phyloP scores from a whole-genome alignment of 1,284 basidiomycete genomes.

The Hymenochaete sp. region DNA sequence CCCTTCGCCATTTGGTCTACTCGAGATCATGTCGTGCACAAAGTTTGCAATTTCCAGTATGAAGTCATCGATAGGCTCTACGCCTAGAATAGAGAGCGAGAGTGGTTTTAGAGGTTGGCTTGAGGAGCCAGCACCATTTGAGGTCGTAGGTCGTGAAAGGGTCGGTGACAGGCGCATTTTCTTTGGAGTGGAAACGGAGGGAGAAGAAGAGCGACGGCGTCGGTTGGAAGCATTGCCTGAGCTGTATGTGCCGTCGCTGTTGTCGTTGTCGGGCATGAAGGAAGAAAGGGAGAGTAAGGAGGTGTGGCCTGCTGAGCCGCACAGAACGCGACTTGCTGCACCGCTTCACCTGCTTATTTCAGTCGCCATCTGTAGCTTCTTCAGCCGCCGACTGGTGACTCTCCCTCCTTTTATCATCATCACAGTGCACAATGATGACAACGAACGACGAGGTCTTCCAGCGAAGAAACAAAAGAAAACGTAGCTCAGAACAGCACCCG shows the following conservation, averaged over 20 bases:
- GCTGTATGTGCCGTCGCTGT: not conserved
- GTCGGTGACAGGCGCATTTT: constrained; percentile 23
- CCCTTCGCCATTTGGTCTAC: constrained; percentile 35
- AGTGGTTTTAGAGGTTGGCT: constrained; percentile 35
- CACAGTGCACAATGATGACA: not conserved
- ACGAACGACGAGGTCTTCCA: too few relatives aligned
- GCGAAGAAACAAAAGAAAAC: constrained; percentile 13
- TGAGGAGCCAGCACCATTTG: constrained; percentile 25
- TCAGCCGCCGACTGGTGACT: too few relatives aligned
- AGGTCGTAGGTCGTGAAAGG: constrained; percentile 27
- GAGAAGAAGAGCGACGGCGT: constrained; percentile 9
- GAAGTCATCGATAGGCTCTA: constrained; percentile 88
- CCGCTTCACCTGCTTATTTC: not conserved
- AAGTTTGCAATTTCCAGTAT: constrained; percentile 89
- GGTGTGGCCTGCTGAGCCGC: not conserved
- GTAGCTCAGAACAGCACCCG: not conserved
- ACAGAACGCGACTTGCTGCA: not conserved
- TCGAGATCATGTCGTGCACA: constrained; percentile 62
- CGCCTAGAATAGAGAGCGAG: constrained; percentile 83
- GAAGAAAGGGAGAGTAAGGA: not conserved
- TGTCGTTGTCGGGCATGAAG: constrained; percentile 1
- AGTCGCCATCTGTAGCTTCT: not conserved
- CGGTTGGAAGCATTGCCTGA: constrained; percentile 1
- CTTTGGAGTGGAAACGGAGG: constrained; percentile 4
- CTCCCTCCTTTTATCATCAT: too few relatives aligned